Evolutionary conservation across 2,329 filamentous ascomycete species (phyloP), one percentile per base, ranked within the genome.

Genomic region (Diaporthe aspalathi): DNA sequence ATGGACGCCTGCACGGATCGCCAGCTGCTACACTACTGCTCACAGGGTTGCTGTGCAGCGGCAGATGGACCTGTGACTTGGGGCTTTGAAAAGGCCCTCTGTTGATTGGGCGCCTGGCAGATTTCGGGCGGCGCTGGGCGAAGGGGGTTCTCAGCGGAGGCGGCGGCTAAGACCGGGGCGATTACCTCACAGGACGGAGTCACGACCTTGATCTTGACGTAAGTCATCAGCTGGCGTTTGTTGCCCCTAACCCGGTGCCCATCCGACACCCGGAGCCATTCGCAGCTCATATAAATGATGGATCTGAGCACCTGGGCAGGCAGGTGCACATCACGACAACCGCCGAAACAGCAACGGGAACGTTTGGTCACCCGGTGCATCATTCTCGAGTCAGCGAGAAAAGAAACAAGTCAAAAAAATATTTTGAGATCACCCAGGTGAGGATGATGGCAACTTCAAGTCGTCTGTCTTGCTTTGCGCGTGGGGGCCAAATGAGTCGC

Each of bases 21-120:
- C 66, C 43, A 52, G 56, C 24, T 60, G 67, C 60, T 65, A 65
- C 54, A 43, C 45, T 50, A 65, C 60, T 0, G 57, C 43, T 22
- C 60, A n/a, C 43, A 50, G 43, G 60, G 60, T 65, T n/a, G 43
- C 29, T 50, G n/a, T 35, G 60, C 60, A 65, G 60, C 60, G 45
- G 60, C 60, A 65, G 45, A 50, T 24, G 65, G 53, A 27, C 53
- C 50, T 60, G 43, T 50, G 53, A 43, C 56, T n/a, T 40, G 17
- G 5, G 16, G 43, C n/a, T 68, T 56, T 43, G 32, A 68, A 60
- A 35, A 40, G 45, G 11, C 17, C 32, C 29, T 38, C 53, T 27
- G 45, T 24, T 60, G 32, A 68, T 68, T 68, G 67, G 67, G 56
- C 45, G 53, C 67, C 67, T 60, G 67, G 29, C 32, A 11, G 22